Base-by-base conservation (phyloP, 345 rosid species). In the Eucalyptus globulus region DNA sequence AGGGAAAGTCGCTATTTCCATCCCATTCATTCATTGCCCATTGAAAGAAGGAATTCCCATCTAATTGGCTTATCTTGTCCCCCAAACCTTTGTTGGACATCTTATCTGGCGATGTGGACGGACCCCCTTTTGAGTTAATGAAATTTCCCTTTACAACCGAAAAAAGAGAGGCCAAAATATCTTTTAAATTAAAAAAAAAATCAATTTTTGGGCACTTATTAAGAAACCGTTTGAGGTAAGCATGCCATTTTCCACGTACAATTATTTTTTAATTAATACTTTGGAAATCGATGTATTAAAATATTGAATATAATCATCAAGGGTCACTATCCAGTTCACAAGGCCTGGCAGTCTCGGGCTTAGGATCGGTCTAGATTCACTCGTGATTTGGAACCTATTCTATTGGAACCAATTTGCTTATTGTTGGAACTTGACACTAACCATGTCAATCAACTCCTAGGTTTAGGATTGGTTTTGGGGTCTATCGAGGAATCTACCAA, bases 311-410 rank as follows among this genome's bases (percentile, higher is more conserved):
- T 40, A 22, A 10, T 76, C 11, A 37, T 2, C 14, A 72, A 31
- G 29, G 12, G 29, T 13, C 29, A 26, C 14, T 56, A 11, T 10
- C 8, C 2, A 56, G 2, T 10, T 56, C 29, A 24, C 29, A 10
- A 5, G 62, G 5, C 62, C 3, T 56, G 24, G 26, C 0, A 1
- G 3, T 24, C 29, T 56, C 0, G 24, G 2, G 62, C 9, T 56
- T 19, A 24, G 29, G 62, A 1, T 56, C 0, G 0, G 2, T 56
- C 13, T 11, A 56, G 13, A 26, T 11, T 56, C 6, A 24, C 29
- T 26, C 2, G 29, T 22, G 13, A 56, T 56, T 26, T 56, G 29
- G 3, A 56, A 56, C 13, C 6, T 24, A 24, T 56, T 24, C 13
- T 19, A 24, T 24, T 24, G 13, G 62, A 56, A 56, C 62, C 13